A percentile compares a stretch with the other conserved stretches of the same genome.
These are phyloP conservation scores for Gamsiella multidivaricata DNA, from an alignment of 192 early-diverging fungal genomes.

Conservation along the genomic window DNA sequence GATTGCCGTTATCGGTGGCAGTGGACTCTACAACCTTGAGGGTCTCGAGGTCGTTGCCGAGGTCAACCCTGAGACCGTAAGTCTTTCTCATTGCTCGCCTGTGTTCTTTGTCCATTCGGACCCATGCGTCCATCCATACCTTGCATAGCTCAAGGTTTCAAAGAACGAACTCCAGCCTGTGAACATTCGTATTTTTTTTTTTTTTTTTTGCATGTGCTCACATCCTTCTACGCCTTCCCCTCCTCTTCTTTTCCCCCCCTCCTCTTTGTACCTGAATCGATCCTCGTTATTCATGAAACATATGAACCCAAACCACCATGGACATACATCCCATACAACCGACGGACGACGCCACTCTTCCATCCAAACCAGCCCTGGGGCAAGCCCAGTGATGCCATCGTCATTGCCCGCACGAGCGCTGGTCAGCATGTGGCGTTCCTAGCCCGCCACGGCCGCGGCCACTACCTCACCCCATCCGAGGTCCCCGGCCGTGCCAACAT, in stretches of 20 bases:
- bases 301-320: too few species aligned
- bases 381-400: conserved; percentile 87
- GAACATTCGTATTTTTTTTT: background rate
- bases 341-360: background rate
- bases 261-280: too few species aligned
- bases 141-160: background rate
- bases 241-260: background rate
- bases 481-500: conserved; percentile 98
- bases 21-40: conserved; percentile 91
- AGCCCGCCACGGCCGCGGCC: conserved; percentile 93
- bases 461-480: conserved; percentile 87
- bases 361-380: conserved; percentile 78
- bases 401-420: conserved; percentile 74
- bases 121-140: background rate
- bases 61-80: conserved; percentile 86
- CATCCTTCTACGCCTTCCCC: background rate
- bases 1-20: conserved; percentile 95
- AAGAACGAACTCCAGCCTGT: background rate
- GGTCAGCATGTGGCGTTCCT: conserved; percentile 95
- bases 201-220: background rate
- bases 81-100: conserved; percentile 1
- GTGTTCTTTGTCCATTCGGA: background rate
- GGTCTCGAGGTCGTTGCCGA: conserved; percentile 83
- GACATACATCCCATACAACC: background rate
- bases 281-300: too few species aligned